Evolutionary conservation across 352 stramenopile genomes (phyloP), one percentile per base, ranked within the genome.

Genomic region (Phytophthora agathidicida): DNA sequence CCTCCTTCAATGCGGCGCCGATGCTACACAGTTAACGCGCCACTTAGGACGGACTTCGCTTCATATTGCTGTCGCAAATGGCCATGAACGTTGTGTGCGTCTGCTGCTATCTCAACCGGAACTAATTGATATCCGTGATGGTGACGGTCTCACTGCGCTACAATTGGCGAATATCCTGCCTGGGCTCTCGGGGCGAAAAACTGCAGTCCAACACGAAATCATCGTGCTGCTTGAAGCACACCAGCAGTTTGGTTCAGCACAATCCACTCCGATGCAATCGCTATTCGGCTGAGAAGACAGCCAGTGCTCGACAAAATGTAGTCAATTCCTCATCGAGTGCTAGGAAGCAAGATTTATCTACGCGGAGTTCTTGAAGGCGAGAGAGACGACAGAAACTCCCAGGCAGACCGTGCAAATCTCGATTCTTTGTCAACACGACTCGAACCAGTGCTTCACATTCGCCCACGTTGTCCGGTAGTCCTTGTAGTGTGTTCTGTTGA

Each of bases 281-380:
- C 38, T 68, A 83, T n/a, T 83, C 70, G n/a, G 68, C 65, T 45
- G 58, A 72, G 31, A 84, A 84, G 11, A 54, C 53, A 0, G 33
- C 2, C 0, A 83, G 20, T 2, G 2, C n/a, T 43, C 79, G 64
- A 31, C 78, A 88, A 41, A 78, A 88, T 0, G 24, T 45, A 6
- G 81, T 65, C 20, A 73, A 41, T 6, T 63, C 43, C 1, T 70
- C 59, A 7, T 67, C 30, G 22, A 88, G 39, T 3, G 44, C 73
- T 27, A 88, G 58, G 47, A 88, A 83, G 36, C 73, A 84, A 7
- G 38, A 39, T 50, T 83, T 86, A 41, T 88, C 78, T 16, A 88
- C 45, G 8, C 71, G 65, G 0, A 88, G 60, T 41, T 72, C 63
- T 26, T 61, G 31, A 1, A 88, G 57, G 5, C 16, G 53, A 8